phyloP scores from a whole-genome alignment of 1,284 basidiomycete genomes.

The Tilletia walkeri region DNA sequence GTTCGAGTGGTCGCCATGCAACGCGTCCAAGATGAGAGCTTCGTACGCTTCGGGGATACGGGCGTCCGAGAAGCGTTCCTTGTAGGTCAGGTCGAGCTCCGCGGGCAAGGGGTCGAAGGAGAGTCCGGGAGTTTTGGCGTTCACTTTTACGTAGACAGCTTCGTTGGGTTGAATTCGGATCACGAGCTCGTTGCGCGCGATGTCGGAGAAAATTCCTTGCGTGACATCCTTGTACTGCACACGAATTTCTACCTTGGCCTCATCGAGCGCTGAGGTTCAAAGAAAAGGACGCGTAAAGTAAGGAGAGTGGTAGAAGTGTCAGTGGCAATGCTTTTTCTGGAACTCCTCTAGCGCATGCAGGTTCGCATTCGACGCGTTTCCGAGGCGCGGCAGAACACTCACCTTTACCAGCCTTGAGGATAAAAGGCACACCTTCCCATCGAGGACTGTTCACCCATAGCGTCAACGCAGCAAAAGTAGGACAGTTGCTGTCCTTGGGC shows the following conservation, averaged over 20 bases:
- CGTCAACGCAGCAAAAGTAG: conserved; percentile 55
- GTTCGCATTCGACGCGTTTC: neutral
- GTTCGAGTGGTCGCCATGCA: conserved; percentile 55
- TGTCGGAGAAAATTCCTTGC: conserved; percentile 35
- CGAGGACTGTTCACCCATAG: conserved; percentile 51
- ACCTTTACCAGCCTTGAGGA: conserved; percentile 54
- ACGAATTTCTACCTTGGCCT: conserved; percentile 53
- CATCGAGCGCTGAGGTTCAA: conserved; percentile 37
- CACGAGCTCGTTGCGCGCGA: conserved; percentile 53
- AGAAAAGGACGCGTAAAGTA: neutral
- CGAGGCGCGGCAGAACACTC: neutral
- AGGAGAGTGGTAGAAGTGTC: too few relatives aligned
- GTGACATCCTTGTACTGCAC: conserved; percentile 51
- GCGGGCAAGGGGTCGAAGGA: conserved; percentile 39
- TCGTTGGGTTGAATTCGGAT: conserved; percentile 53
- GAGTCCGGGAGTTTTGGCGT: conserved; percentile 51
- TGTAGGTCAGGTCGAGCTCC: conserved; percentile 49
- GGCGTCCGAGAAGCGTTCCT: conserved; percentile 48
- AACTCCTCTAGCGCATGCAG: too few relatives aligned
- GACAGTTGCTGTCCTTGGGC: conserved; percentile 57
- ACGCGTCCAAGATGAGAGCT: conserved; percentile 54
- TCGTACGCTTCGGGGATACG: conserved; percentile 56
- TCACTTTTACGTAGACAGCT: conserved; percentile 52
- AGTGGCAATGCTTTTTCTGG: too few relatives aligned
- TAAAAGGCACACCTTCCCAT: conserved; percentile 54